Evolutionary conservation across 2,329 filamentous ascomycete genomes (phyloP).

Genomic region (Claviceps humidiphila): DNA sequence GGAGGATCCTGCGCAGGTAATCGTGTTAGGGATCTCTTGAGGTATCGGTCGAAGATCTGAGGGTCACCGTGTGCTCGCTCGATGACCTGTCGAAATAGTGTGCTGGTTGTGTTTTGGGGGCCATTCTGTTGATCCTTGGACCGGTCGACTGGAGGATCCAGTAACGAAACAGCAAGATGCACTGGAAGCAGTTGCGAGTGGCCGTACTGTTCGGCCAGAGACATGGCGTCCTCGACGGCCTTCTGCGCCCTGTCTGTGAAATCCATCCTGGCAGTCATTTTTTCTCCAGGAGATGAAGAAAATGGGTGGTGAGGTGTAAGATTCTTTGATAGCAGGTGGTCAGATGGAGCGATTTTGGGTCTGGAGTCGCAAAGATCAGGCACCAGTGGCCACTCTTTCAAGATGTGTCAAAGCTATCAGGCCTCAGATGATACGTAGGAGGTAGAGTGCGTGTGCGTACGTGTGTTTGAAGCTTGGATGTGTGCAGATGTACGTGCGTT

Average conservation of each 20-base stretch:
- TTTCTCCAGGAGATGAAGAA: slow-evolving; percentile 13
- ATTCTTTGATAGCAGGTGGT: too few relatives aligned
- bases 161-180: slow-evolving; percentile 73
- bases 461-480: background rate
- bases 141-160: slow-evolving; percentile 61
- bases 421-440: too few relatives aligned
- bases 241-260: slow-evolving; percentile 91
- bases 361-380: too few relatives aligned
- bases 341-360: too few relatives aligned
- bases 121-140: slow-evolving; percentile 76
- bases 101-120: slow-evolving; percentile 47
- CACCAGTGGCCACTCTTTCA: too few relatives aligned
- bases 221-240: slow-evolving; percentile 78
- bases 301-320: too few relatives aligned
- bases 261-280: slow-evolving; percentile 67
- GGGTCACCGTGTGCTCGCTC: slow-evolving; percentile 88
- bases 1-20: slow-evolving; percentile 90
- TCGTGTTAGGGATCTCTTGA: slow-evolving; percentile 86
- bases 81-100: slow-evolving; percentile 89
- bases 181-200: slow-evolving; percentile 85
- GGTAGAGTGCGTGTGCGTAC: background rate
- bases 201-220: slow-evolving; percentile 74
- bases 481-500: background rate
- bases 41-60: slow-evolving; percentile 71
- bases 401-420: too few relatives aligned